Evolutionary conservation across 169 alveolate species (phyloP).

Genomic region (Ichthyophthirius multifiliis): DNA sequence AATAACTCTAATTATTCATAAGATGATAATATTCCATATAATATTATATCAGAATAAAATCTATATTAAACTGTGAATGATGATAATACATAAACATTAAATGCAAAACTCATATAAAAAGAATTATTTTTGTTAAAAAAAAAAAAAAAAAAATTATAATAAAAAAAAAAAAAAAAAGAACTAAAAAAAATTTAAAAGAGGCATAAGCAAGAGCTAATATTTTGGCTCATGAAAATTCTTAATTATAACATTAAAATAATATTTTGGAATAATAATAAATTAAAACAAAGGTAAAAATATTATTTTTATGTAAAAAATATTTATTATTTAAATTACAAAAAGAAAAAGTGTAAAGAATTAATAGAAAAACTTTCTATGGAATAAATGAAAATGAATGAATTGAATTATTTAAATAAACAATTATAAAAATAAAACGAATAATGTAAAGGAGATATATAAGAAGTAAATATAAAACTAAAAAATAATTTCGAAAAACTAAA

Average conservation of each 20-base stretch:
- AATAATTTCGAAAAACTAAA: constrained; percentile 1
- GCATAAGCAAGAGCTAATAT: background rate
- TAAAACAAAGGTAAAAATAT: background rate
- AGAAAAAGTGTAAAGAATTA: background rate
- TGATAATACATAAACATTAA: background rate
- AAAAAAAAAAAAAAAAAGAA: background rate
- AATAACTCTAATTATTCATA: too few species aligned
- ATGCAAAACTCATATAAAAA: background rate
- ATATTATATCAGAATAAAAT: too few species aligned
- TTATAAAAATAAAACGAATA: background rate
- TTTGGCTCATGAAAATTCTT: background rate
- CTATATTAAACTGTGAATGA: too few species aligned
- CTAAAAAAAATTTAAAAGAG: constrained; percentile 7
- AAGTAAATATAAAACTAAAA: background rate
- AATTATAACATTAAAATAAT: background rate
- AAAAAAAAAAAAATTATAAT: background rate
- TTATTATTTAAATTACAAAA: background rate
- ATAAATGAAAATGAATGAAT: background rate
- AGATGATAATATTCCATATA: too few species aligned
- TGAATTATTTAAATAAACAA: background rate
- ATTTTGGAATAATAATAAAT: background rate
- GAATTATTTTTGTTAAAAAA: background rate
- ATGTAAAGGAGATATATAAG: background rate
- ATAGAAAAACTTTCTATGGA: constrained; percentile 6
- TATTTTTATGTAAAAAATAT: background rate